Base-by-base conservation (phyloP, 257 asterid species). In the Scutellaria galericulata region DNA sequence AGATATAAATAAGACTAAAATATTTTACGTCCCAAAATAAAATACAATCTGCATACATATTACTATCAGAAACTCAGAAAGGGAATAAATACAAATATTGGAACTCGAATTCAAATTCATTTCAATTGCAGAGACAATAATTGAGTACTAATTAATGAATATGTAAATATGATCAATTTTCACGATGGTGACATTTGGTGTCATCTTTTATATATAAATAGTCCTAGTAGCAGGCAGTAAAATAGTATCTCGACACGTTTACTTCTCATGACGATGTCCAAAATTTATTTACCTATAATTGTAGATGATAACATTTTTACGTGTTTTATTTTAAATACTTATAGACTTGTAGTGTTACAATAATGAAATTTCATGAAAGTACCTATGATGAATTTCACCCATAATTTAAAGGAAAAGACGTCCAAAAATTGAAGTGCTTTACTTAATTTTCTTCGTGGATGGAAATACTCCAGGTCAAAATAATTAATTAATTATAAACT, bases 181-280 rank as follows among this genome's bases (percentile, higher is more conserved):
- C 27, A 50, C 13, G 68, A 71, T 59, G 12, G 15, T 46, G 76
- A 71, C n/a, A 47, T 72, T 61, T 60, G 69, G 54, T 37, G 14
- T 44, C 9, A 37, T 15, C 9, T 15, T 7, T 15, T 15, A 5
- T 14, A 8, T 11, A 50, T 41, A 14, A 37, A 27, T 53, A 56
- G 48, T 42, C 8, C 35, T 12, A 20, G 9, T 22, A 59, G 75
- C 75, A 44, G 72, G 4, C 80, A 7, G 39, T 7, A 41, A 53
- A 77, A 70, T 71, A 72, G 51, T 44, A 55, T 14, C 1, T 3
- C 42, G 54, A 66, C 81, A 66, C 65, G 75, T 72, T 51, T 51
- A 9, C 59, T 65, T 47, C 39, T 22, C 37, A 27, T 15, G 35
- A 71, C 15, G 62, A 24, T 7, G 8, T 39, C 10, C 37, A 10